These are phyloP conservation scores for Lachancea waltii DNA, from an alignment of 805 yeast genomes.

Conservation along the genomic window DNA sequence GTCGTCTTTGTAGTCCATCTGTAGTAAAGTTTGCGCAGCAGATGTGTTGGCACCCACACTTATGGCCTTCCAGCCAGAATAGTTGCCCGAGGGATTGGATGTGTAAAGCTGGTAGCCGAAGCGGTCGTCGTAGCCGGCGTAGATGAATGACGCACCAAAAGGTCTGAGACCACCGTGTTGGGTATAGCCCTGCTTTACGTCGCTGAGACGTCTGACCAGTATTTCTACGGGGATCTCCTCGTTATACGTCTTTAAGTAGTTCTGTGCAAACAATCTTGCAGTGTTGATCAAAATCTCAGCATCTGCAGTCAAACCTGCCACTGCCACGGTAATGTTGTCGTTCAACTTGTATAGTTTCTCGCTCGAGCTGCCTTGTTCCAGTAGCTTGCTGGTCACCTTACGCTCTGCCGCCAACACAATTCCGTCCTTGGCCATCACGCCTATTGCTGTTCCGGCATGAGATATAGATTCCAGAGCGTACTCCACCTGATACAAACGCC, in stretches of 20 bases:
- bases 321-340: slow-evolving; percentile 84
- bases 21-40: slow-evolving; percentile 90
- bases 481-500: slow-evolving; percentile 93
- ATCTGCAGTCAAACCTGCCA: slow-evolving; percentile 97
- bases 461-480: slow-evolving; percentile 96
- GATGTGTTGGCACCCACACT: slow-evolving; percentile 94
- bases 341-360: slow-evolving; percentile 86
- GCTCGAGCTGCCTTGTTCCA: slow-evolving; percentile 89
- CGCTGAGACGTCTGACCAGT: slow-evolving; percentile 82
- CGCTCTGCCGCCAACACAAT: slow-evolving; percentile 95
- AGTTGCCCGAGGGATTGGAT: slow-evolving; percentile 95
- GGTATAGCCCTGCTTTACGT: slow-evolving; percentile 94
- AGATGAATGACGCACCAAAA: slow-evolving; percentile 92
- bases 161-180: slow-evolving; percentile 99
- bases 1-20: slow-evolving; percentile 90
- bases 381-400: slow-evolving; percentile 84
- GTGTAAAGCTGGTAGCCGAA: slow-evolving; percentile 89
- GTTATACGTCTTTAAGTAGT: slow-evolving; percentile 75
- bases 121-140: slow-evolving; percentile 91
- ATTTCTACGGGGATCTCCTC: slow-evolving; percentile 93
- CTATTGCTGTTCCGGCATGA: slow-evolving; percentile 96
- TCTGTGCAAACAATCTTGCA: slow-evolving; percentile 82
- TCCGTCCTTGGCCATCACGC: slow-evolving; percentile 81
- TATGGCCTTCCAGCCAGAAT: slow-evolving; percentile 98
- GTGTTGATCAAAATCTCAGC: slow-evolving; percentile 84